Conservation (phyloP, 73 alveolate genomes). For the Tetrahymena borealis region DNA sequence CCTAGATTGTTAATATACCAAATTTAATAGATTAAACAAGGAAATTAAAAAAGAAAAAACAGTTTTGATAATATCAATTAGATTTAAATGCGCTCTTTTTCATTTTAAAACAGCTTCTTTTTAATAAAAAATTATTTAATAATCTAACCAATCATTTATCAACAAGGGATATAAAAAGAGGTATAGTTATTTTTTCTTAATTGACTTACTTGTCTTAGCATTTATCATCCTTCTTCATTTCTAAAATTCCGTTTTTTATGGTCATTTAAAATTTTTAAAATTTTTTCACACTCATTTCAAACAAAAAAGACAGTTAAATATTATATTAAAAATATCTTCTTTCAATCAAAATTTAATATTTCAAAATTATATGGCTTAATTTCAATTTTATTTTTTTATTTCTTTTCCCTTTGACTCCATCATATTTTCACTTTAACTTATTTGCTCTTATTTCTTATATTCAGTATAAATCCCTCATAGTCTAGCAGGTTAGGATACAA, state of each 20-base stretch:
- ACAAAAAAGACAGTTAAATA: too few species aligned
- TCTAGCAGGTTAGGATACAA: conserved; percentile 2
- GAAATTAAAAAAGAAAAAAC: too few species aligned
- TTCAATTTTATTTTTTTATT: background rate
- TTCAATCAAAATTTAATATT: background rate
- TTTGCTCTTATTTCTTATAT: background rate
- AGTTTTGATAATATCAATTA: background rate
- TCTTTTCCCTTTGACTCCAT: background rate
- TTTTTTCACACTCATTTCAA: too few species aligned
- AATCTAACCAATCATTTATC: too few species aligned
- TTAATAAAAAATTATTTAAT: background rate
- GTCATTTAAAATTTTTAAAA: too few species aligned
- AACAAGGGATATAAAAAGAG: too few species aligned
- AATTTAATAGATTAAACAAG: background rate
- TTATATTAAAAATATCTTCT: too few species aligned
- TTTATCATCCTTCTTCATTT: too few species aligned
- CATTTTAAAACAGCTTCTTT: background rate
- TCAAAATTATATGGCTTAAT: background rate
- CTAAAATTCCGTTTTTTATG: too few species aligned
- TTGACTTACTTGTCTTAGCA: too few species aligned
- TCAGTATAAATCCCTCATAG: background rate
- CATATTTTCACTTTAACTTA: background rate
- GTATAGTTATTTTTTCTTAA: too few species aligned
- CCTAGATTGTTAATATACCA: background rate
- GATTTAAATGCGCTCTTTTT: background rate